Base-by-base conservation (phyloP, 306 rosid species). In the Vigna hirtella region DNA sequence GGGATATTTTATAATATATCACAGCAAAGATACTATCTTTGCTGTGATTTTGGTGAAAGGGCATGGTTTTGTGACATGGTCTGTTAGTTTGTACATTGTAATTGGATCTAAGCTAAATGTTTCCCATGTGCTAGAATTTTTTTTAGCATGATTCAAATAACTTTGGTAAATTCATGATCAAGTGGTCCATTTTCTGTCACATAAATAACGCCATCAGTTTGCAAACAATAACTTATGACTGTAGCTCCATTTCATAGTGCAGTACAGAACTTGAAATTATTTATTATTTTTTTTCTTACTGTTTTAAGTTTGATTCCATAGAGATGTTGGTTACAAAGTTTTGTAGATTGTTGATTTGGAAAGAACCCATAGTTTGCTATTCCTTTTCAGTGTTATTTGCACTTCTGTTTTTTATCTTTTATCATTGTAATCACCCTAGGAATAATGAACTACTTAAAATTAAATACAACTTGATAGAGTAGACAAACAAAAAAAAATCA, bases 31-130 rank as follows among this genome's bases (percentile, higher is more conserved):
- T 38, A 47, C 69, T 43, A 43, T 24, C 32, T 66, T 65, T 66
- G 51, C 56, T 66, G 40, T 74, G 16, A 67, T 81, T 59, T 57
- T 57, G 70, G 71, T 38, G 50, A 45, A 13, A 38, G 49, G 80
- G 84, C 76, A 30, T 47, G 18, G 24, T 59, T 66, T 30, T 66
- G 36, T 5, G 22, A 69, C 45, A 13, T 80, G 79, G 49, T 80
- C 24, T 52, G 43, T 76, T 58, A 18, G 59, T 42, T 24, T 72
- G 57, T 63, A 64, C 56, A 14, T 66, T 73, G 63, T 51, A 42
- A 67, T 52, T 72, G 58, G 55, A 17, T 70, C 32, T 3, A 10
- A 51, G 62, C 75, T 45, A 57, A 50, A 57, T 59, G 66, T 55
- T 73, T 72, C 12, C 26, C 32, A 47, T 22, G 11, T 12, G 77